Evolutionary conservation across 2,329 filamentous ascomycete genomes (phyloP).

Genomic region (Fusarium nematophilum): DNA sequence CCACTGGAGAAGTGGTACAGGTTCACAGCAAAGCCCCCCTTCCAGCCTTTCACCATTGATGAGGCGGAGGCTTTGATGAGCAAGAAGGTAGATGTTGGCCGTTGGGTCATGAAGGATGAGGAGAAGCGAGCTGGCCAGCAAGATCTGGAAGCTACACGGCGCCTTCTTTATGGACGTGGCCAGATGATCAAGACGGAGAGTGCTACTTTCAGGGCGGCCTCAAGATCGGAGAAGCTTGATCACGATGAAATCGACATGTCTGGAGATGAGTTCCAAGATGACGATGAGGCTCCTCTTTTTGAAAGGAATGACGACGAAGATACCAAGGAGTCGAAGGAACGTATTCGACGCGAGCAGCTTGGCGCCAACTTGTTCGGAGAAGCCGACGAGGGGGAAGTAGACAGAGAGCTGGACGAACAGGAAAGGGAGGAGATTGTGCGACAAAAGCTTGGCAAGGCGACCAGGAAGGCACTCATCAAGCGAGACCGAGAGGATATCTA

Average conservation of each 20-base stretch:
- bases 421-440: conserved; percentile 75
- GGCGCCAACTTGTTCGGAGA: conserved; percentile 85
- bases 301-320: conserved; percentile 87
- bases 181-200: conserved; percentile 76
- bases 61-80: conserved; percentile 87
- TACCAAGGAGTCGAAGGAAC: conserved; percentile 75
- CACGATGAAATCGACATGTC: conserved; percentile 77
- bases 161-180: conserved; percentile 62
- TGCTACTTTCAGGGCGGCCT: conserved; percentile 70
- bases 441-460: conserved; percentile 78
- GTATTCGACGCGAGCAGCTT: conserved; percentile 84
- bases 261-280: conserved; percentile 84
- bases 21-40: conserved; percentile 83
- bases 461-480: conserved; percentile 84
- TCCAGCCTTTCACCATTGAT: conserved; percentile 81
- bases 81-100: conserved; percentile 78
- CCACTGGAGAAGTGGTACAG: conserved; percentile 97
- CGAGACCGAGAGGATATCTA: conserved; percentile 90
- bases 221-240: conserved; percentile 73
- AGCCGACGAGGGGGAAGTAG: conserved; percentile 76
- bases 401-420: conserved; percentile 78
- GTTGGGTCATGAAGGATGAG: conserved; percentile 82
- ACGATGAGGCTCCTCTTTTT: conserved; percentile 82
- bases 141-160: conserved; percentile 70
- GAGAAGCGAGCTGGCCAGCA: conserved; percentile 67